Evolutionary conservation across 2,329 filamentous ascomycete species (phyloP).

Genomic region (Lasiodiplodia citricola): DNA sequence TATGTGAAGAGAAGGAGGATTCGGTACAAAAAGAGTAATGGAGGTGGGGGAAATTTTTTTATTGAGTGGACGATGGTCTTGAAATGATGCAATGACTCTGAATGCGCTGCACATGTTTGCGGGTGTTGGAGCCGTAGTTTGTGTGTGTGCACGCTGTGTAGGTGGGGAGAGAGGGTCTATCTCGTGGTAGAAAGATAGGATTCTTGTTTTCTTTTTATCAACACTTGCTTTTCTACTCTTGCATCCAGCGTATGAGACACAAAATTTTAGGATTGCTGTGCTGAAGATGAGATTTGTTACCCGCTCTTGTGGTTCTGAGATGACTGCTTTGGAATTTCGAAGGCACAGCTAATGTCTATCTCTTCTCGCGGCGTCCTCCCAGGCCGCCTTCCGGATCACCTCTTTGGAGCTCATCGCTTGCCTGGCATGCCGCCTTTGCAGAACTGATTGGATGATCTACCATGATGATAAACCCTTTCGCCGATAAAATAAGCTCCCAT

Average conservation of each 20-base stretch:
- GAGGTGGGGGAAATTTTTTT: not conserved
- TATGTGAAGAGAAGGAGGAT: no score
- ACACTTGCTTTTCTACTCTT: not conserved
- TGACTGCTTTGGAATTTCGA: not conserved
- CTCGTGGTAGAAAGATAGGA: constrained; percentile 15
- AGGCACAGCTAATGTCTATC: no score
- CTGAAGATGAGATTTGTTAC: not conserved
- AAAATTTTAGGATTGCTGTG: constrained; percentile 13
- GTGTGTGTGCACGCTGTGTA: not conserved
- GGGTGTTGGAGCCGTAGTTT: not conserved
- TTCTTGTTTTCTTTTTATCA: not conserved
- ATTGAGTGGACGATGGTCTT: not conserved
- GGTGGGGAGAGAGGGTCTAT: not conserved
- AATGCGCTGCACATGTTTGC: constrained; percentile 9
- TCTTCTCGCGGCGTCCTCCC: no score
- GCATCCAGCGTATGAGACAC: constrained; percentile 18
- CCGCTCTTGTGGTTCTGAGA: no score
- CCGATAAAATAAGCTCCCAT: no score
- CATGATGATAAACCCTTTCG: no score
- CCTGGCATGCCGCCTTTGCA: no score
- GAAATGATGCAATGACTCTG: constrained; percentile 21
- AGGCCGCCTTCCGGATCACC: no score
- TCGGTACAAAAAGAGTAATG: constrained; percentile 6
- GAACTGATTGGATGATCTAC: no score
- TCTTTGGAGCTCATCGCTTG: no score